A percentile compares a stretch with the other conserved stretches of the same genome.
These are phyloP conservation scores for Paratrypanosoma confusum DNA, from an alignment of 208 protist species.

Conservation along the genomic window DNA sequence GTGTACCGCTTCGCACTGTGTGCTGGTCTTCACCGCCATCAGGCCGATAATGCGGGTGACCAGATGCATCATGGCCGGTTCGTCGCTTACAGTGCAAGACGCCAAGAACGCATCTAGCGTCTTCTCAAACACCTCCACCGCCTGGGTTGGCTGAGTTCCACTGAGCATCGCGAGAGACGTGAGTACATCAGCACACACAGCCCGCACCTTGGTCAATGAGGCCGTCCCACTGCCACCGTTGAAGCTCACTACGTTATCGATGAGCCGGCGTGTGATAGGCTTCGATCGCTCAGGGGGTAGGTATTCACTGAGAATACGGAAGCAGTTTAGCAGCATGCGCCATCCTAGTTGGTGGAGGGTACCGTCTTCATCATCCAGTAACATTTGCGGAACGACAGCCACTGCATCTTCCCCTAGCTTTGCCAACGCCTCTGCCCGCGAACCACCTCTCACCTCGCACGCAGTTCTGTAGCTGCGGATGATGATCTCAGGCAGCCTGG, in stretches of 20 bases:
- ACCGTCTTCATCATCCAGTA: constrained; percentile 33
- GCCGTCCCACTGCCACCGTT: constrained; percentile 17
- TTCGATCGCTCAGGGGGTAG: constrained; percentile 2
- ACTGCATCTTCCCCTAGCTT: constrained; percentile 8
- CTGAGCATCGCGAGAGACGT: constrained; percentile 31
- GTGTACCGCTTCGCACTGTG: constrained; percentile 10
- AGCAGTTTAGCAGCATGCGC: constrained; percentile 45
- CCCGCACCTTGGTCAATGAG: constrained; percentile 25
- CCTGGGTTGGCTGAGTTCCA: constrained; percentile 36
- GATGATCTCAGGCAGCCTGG: constrained; percentile 26
- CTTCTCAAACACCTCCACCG: constrained; percentile 24
- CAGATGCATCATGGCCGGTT: constrained; percentile 31
- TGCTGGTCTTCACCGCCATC: constrained; percentile 25
- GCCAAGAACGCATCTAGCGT: constrained; percentile 51
- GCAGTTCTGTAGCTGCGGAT: constrained; percentile 26
- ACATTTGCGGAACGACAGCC: constrained; percentile 45
- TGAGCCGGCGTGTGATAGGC: constrained; percentile 22
- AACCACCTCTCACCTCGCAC: constrained; percentile 11
- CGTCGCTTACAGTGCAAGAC: constrained; percentile 16
- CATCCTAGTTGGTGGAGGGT: constrained; percentile 48
- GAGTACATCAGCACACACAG: constrained; percentile 43
- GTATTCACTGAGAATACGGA: constrained; percentile 19
- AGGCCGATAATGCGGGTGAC: constrained; percentile 44
- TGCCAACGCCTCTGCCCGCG: constrained; percentile 7
- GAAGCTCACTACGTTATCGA: constrained; percentile 31